These are phyloP conservation scores for Rhodotorula taiwanensis DNA, from an alignment of 768 basidiomycete species.

Conservation along the genomic window DNA sequence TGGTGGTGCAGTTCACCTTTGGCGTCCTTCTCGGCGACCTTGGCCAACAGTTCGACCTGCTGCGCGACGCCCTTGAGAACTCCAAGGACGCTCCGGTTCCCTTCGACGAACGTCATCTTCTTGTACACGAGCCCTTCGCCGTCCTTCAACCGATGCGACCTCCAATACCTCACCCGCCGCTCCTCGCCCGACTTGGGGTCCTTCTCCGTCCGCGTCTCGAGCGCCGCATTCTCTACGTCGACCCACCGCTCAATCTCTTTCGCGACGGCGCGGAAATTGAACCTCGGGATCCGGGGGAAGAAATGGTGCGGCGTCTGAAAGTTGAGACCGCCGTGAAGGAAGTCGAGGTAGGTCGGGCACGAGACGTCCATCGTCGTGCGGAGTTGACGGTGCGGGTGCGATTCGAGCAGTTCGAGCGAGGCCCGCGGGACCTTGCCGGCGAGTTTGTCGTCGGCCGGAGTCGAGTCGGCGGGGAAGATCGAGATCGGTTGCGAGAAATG, in stretches of 20 bases:
- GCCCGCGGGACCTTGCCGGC: conserved; percentile 48
- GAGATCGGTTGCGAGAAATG: conserved; percentile 62
- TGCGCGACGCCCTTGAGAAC: conserved; percentile 78
- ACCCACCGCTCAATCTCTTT: conserved; percentile 80
- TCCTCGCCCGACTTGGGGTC: not conserved
- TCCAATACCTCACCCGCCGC: conserved; percentile 17
- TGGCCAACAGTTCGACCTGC: conserved; percentile 72
- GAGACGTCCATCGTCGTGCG: conserved; percentile 96
- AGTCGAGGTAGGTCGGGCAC: conserved; percentile 72
- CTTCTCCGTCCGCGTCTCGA: conserved; percentile 1
- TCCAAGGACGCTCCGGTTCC: conserved; percentile 75
- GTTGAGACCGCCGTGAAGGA: conserved; percentile 94
- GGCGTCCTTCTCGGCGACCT: conserved; percentile 69
- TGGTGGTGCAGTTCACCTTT: conserved; percentile 40
- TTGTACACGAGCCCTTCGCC: conserved; percentile 68
- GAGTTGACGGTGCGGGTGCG: conserved; percentile 86
- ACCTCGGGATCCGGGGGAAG: conserved; percentile 88
- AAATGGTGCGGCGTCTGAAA: conserved; percentile 96
- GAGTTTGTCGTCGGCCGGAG: not conserved
- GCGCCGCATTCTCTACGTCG: conserved; percentile 52
- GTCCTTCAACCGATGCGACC: conserved; percentile 4
- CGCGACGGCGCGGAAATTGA: conserved; percentile 80
- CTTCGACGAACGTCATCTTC: conserved; percentile 82
- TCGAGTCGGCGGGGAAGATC: conserved; percentile 20
- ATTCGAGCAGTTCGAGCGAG: conserved; percentile 86